A percentile compares a stretch with the other conserved stretches of the same genome.
Conservation (phyloP, 2,329 filamentous ascomycete genomes). For the Talaromyces verruculosus region DNA sequence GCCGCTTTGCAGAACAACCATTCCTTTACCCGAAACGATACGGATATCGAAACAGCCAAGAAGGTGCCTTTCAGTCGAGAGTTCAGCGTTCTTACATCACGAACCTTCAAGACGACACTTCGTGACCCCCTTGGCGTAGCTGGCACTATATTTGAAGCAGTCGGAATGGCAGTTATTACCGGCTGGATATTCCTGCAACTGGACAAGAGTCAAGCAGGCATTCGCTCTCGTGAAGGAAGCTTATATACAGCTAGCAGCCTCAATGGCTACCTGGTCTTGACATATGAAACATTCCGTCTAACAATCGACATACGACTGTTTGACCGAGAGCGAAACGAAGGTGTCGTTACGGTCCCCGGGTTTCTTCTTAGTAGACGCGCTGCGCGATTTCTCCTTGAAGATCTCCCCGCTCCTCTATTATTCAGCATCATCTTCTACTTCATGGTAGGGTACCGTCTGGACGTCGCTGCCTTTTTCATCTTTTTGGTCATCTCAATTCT, state of each 20-base stretch:
- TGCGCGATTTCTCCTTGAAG: conserved; percentile 68
- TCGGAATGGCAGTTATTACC: conserved; percentile 68
- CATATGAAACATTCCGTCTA: conserved; percentile 74
- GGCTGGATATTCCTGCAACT: conserved; percentile 72
- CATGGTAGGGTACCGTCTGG: conserved; percentile 70
- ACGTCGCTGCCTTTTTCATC: conserved; percentile 65
- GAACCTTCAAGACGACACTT: conserved; percentile 69
- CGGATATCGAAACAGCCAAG: conserved; percentile 27
- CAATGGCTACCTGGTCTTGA: conserved; percentile 72
- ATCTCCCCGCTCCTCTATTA: conserved; percentile 69
- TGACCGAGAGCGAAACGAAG: conserved; percentile 72
- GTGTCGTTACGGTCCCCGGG: conserved; percentile 67
- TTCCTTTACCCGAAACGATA: neutral
- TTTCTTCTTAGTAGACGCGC: conserved; percentile 70
- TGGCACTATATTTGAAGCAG: conserved; percentile 67
- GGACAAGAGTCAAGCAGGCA: conserved; percentile 65
- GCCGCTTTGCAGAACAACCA: neutral
- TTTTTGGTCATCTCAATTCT: conserved; percentile 69
- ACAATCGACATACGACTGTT: conserved; percentile 74
- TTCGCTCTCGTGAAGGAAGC: conserved; percentile 70
- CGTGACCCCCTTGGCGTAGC: conserved; percentile 76
- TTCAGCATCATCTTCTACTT: conserved; percentile 74
- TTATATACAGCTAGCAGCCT: conserved; percentile 70
- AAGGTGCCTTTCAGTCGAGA: conserved; percentile 63
- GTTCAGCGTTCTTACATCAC: conserved; percentile 63